phyloP scores from a whole-genome alignment of 441 rosid genomes.

The Lagerstroemia fauriei region DNA sequence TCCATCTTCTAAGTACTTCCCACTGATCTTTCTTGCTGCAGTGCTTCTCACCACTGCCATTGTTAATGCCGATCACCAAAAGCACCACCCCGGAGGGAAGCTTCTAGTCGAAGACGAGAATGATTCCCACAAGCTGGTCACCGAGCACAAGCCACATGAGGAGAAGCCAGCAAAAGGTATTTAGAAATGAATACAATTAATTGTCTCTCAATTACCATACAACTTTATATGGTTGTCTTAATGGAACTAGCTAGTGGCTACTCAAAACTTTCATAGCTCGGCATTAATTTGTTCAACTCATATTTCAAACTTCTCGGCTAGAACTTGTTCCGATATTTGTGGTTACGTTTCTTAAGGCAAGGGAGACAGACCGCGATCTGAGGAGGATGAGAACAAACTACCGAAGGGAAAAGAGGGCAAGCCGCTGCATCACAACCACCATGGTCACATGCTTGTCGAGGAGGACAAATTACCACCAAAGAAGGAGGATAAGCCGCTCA shows the following conservation, averaged over 20 bases:
- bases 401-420: neutral
- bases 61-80: neutral
- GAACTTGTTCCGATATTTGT: neutral
- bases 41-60: constrained; percentile 10
- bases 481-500: neutral
- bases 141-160: constrained; percentile 19
- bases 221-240: neutral
- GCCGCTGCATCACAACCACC: constrained; percentile 1
- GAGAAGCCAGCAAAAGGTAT: constrained; percentile 10
- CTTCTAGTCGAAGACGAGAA: constrained; percentile 13
- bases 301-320: neutral
- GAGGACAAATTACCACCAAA: neutral
- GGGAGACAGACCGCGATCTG: neutral
- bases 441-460: constrained; percentile 18
- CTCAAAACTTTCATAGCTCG: neutral
- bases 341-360: neutral
- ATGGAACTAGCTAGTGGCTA: neutral
- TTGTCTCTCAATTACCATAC: neutral
- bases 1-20: neutral
- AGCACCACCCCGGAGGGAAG: constrained; percentile 2
- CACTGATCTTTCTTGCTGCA: neutral
- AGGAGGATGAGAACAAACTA: neutral
- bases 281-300: neutral
- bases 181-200: neutral
- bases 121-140: constrained; percentile 13